These are phyloP conservation scores for Globomyces pollinis-pini DNA, from an alignment of 192 early-diverging fungal species.

Conservation along the genomic window DNA sequence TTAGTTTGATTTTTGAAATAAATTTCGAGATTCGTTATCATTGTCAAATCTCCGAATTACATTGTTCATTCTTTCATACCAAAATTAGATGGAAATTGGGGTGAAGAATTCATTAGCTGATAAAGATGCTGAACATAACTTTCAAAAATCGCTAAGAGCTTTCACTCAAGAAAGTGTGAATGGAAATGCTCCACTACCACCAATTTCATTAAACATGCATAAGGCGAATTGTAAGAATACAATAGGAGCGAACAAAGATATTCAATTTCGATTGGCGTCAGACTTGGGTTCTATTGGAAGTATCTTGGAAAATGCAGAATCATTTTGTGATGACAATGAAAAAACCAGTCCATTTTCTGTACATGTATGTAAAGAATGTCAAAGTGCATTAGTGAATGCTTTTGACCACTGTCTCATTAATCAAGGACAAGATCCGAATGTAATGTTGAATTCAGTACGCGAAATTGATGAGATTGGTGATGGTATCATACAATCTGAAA, in stretches of 20 bases:
- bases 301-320: not conserved
- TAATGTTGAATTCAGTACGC: conserved; percentile 33
- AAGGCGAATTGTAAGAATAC: not conserved
- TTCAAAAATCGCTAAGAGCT: no score
- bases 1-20: no score
- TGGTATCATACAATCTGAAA: conserved; percentile 17
- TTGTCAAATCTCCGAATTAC: no score
- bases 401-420: conserved; percentile 44
- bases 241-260: not conserved
- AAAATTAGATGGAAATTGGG: no score
- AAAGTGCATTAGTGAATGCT: conserved; percentile 29
- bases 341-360: conserved; percentile 27
- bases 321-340: not conserved
- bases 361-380: conserved; percentile 37
- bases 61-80: no score
- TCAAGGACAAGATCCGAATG: not conserved
- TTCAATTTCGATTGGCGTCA: conserved; percentile 3
- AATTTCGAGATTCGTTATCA: no score
- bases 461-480: conserved; percentile 42
- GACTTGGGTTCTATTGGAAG: conserved; percentile 8
- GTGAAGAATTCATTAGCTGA: no score
- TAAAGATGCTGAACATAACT: no score
- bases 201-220: conserved; percentile 14
- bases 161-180: no score
- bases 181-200: conserved; percentile 10